Conservation (phyloP, 2,329 filamentous ascomycete species). For the Alternaria incomplexa region DNA sequence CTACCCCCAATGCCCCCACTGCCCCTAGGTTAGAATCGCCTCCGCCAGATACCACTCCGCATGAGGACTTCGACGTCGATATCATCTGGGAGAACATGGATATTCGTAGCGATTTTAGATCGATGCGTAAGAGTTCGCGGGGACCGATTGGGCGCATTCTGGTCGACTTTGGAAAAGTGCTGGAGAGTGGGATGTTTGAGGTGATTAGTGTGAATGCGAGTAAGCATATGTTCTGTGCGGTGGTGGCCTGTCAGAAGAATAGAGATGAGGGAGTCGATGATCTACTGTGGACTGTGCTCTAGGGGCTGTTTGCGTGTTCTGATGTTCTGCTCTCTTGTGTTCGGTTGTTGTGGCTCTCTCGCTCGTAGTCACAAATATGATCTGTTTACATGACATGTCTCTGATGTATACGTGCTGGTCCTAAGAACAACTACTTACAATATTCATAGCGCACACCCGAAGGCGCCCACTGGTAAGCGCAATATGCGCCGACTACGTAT, state of each 20-base stretch:
- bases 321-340: not conserved
- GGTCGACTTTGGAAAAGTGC: conserved; percentile 5
- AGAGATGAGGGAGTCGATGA: not conserved
- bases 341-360: not conserved
- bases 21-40: not conserved
- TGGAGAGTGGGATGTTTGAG: conserved; percentile 6
- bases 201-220: conserved; percentile 8
- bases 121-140: conserved; percentile 1
- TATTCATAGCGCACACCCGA: not conserved
- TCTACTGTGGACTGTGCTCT: not conserved
- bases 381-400: not conserved
- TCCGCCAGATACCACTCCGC: not conserved
- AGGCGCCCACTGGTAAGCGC: not conserved
- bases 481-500: not conserved
- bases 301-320: not conserved
- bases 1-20: not conserved
- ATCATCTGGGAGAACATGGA: conserved; percentile 9
- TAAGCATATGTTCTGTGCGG: conserved; percentile 11
- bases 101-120: not conserved
- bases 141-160: conserved; percentile 10
- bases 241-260: conserved; percentile 2
- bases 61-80: conserved; percentile 2
- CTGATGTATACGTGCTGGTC: not conserved
- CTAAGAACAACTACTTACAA: not conserved
- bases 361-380: not conserved